Percentiles rank a stretch among this genome's conserved stretches.
Evolutionary conservation across 2,329 filamentous ascomycete genomes (phyloP).

Genomic region (Zymoseptoria brevis): DNA sequence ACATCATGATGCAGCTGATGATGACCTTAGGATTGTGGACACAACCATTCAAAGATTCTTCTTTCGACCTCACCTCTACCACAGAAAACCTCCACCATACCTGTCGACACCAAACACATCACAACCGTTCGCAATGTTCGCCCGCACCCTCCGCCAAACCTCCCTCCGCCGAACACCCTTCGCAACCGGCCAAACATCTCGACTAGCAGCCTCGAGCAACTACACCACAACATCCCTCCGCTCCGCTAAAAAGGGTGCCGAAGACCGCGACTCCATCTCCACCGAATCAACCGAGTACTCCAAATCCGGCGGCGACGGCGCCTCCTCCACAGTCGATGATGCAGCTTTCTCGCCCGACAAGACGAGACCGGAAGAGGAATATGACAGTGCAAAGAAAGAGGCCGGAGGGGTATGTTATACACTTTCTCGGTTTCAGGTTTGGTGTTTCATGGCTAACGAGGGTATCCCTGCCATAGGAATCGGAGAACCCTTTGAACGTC

Average conservation of each 20-base stretch:
- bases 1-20: background rate
- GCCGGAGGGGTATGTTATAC: conserved; percentile 13
- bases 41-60: background rate
- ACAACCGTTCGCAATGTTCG: conserved; percentile 5
- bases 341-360: conserved; percentile 62
- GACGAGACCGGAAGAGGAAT: conserved; percentile 59
- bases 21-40: background rate
- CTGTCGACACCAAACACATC: background rate
- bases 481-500: conserved; percentile 48
- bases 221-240: conserved; percentile 18
- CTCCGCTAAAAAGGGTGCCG: conserved; percentile 35
- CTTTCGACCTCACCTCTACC: background rate
- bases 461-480: conserved; percentile 17
- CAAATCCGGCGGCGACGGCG: conserved; percentile 57
- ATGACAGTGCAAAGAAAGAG: conserved; percentile 32
- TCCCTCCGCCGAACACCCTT: conserved; percentile 2
- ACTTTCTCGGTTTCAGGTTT: background rate
- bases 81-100: background rate
- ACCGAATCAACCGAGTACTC: conserved; percentile 59
- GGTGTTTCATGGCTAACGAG: background rate
- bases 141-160: conserved; percentile 8
- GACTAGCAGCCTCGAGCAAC: conserved; percentile 8
- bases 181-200: conserved; percentile 2
- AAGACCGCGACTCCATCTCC: conserved; percentile 52
- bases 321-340: conserved; percentile 46